Percentiles rank a stretch among this genome's conserved stretches.
These are phyloP conservation scores for Fusarium torulosum DNA, from an alignment of 2,329 filamentous ascomycete genomes.

Conservation along the genomic window DNA sequence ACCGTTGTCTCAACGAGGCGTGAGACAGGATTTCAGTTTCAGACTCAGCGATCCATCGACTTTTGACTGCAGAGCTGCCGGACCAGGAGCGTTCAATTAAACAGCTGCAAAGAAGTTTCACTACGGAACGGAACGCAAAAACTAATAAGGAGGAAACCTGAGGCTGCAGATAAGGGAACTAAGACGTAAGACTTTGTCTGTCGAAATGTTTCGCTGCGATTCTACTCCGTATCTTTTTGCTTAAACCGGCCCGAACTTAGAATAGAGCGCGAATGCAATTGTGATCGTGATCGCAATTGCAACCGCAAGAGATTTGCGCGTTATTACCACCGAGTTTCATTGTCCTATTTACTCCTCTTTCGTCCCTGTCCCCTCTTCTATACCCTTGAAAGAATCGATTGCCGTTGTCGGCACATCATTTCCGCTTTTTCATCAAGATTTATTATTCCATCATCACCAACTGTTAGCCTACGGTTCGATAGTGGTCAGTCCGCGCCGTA, in stretches of 20 bases:
- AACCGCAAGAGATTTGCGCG: not conserved
- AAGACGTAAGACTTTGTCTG: not conserved
- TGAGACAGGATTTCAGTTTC: not conserved
- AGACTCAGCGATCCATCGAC: not conserved
- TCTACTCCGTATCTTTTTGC: slow-evolving; percentile 10
- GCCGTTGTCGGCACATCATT: slow-evolving; percentile 5
- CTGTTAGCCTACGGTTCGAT: slow-evolving; percentile 11
- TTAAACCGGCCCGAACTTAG: slow-evolving; percentile 9
- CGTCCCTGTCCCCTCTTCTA: not conserved
- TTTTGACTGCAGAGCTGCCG: slow-evolving; percentile 4
- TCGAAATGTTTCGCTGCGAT: slow-evolving; percentile 30
- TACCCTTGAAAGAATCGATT: not conserved
- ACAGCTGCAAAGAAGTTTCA: slow-evolving; percentile 9
- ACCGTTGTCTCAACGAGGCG: not conserved
- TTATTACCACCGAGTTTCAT: not conserved
- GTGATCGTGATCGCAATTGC: slow-evolving; percentile 4
- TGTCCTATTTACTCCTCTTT: not conserved
- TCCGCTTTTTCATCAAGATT: slow-evolving; percentile 6
- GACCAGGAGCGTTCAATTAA: not conserved
- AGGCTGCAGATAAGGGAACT: not conserved
- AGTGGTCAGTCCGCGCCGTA: slow-evolving; percentile 20
- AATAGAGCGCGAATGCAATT: slow-evolving; percentile 5
- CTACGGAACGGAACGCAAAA: not conserved
- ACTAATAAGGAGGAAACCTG: not conserved
- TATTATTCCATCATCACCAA: slow-evolving; percentile 18